Evolutionary conservation across 2,329 filamentous ascomycete genomes (phyloP), one percentile per base, ranked within the genome.

Genomic region (Claviceps lovelessii): DNA sequence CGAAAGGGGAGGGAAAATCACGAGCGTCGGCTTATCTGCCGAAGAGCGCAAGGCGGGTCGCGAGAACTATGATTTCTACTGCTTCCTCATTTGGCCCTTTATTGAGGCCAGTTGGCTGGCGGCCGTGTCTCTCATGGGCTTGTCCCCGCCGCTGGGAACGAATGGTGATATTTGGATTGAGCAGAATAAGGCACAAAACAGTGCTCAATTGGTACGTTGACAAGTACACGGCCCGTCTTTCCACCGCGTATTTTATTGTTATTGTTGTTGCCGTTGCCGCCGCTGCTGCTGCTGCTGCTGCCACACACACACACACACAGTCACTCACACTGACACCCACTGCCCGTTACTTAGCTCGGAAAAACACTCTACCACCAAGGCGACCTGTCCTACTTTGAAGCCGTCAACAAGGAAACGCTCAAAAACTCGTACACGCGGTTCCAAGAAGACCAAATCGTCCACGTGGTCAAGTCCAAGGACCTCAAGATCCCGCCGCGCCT

Each of bases 11-110:
- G 76, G 75, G 0, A 75, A 77, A 0, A 78, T 89, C n/a, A 73
- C 74, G 0, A 81, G 74, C 54, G 73, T 96, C 42, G 88, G 89
- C 5, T 75, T 98, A 8, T 85, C 86, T 19, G 80, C 86, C 6
- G 72, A 78, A 3, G 93, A 98, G 68, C 79, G 90, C 19, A 76
- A 78, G 35, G 83, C 79, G 7, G 93, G 93, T 1, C 77, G 91
- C 42, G 93, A 98, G 69, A 97, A 96, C 63, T 98, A 87, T 64
- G 93, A 98, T 66, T 98, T 98, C 70, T 97, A 97, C 72, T 97
- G 91, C 72, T 98, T 97, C 76, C 73, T 98, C 23, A 89, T 98
- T 59, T 98, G 93, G 93, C 93, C 93, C 0, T 98, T 98, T 62
- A 90, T 97, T 60, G 93, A 98, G 69, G 86, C 90, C 0, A 85